Evolutionary conservation across 2,329 filamentous ascomycete genomes (phyloP), one percentile per base, ranked within the genome.

Genomic region (Xylariales sp.): DNA sequence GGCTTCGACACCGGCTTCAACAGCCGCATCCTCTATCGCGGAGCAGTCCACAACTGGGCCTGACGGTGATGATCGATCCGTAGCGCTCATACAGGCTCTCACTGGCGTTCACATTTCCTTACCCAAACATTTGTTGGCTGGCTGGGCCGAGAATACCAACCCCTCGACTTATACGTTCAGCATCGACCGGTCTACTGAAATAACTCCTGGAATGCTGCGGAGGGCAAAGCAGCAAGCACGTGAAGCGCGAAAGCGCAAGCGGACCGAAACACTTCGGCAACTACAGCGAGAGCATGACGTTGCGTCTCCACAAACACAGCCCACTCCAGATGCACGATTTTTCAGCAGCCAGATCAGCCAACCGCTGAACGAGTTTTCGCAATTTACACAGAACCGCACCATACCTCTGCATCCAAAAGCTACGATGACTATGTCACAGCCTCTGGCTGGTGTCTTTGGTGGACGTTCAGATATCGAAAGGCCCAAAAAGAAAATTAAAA

Each of bases 401-500:
- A 27, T 47, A 18, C 42, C 44, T 13, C 55, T 54, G 2, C n/a
- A n/a, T n/a, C n/a, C n/a, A n/a, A 48, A 51, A 23, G 44, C 51
- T 14, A 3, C 44, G 10, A 43, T 51, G 5, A 47, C 45, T 11
- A 59, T 59, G 56, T 58, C 56, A 13, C 57, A 60, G 37, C 56
- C 57, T n/a, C 30, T 49, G 8, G 13, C 47, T 6, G 57, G 57
- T 1, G 20, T 43, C 3, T 60, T 59, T 40, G 55, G 53, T 28
- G 49, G 44, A n/a, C 49, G 54, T 25, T 41, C 48, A 5, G 21
- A 24, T 5, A 23, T 30, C 3, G 49, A 50, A 15, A 40, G 45
- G 15, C 47, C 48, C 10, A 54, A 48, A 33, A 60, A 59, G 44
- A 59, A 56, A 33, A 29, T 51, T 34, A 59, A 54, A 43, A 46